These are phyloP conservation scores for Inga laurina DNA, from an alignment of 306 rosid species.

Conservation along the genomic window DNA sequence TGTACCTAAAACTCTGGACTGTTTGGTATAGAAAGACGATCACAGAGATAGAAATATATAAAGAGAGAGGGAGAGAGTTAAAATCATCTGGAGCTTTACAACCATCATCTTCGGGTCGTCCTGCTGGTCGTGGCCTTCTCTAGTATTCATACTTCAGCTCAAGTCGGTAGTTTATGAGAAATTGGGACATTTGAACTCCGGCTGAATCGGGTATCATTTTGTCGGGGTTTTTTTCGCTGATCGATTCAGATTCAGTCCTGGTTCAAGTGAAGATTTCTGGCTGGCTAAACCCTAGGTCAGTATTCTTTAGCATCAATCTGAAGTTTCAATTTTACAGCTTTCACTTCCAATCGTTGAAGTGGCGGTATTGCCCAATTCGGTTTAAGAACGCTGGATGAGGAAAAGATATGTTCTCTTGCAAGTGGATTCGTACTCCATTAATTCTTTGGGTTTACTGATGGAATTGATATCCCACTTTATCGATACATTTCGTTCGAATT, in stretches of 20 bases:
- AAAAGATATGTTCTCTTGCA: not conserved
- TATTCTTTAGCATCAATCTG: not conserved
- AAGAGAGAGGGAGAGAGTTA: not conserved
- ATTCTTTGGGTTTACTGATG: slow-evolving; percentile 31
- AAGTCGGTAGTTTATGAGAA: slow-evolving; percentile 18
- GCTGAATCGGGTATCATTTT: slow-evolving; percentile 47
- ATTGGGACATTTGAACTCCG: slow-evolving; percentile 22
- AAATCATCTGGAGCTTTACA: slow-evolving; percentile 3
- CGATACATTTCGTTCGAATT: slow-evolving; percentile 8
- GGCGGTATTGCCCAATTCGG: not conserved
- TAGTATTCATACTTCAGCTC: slow-evolving; percentile 31
- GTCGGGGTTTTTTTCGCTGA: slow-evolving; percentile 15
- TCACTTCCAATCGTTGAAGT: not conserved
- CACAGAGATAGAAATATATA: slow-evolving; percentile 12
- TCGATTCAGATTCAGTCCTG: slow-evolving; percentile 52
- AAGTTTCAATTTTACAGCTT: slow-evolving; percentile 8
- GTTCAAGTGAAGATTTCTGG: slow-evolving; percentile 25
- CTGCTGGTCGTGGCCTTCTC: not conserved
- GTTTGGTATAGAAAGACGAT: slow-evolving; percentile 45
- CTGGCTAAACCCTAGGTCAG: slow-evolving; percentile 60
- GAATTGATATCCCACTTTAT: slow-evolving; percentile 11
- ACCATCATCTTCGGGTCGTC: not conserved
- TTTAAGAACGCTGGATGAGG: not conserved
- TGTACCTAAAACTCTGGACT: slow-evolving; percentile 32
- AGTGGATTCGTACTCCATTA: slow-evolving; percentile 3